Conservation (phyloP, 768 basidiomycete genomes). For the Mycena belliarum region DNA sequence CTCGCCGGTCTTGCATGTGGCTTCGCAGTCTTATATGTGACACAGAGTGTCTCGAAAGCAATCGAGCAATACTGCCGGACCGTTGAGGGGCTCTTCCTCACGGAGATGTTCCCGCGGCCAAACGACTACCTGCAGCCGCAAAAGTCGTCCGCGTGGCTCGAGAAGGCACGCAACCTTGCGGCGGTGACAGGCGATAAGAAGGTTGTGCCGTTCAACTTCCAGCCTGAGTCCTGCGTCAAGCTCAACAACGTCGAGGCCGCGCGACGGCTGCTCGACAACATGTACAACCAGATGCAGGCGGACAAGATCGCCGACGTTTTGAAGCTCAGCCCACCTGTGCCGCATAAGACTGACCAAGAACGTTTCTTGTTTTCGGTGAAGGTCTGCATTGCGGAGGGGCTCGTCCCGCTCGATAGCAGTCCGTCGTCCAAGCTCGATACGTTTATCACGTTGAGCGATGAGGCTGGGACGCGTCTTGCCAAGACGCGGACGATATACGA, state of each 20-base stretch:
- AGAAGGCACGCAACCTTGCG: conserved; percentile 82
- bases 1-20: background rate
- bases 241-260: conserved; percentile 96
- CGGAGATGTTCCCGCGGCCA: conserved; percentile 92
- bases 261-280: conserved; percentile 85
- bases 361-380: conserved; percentile 92
- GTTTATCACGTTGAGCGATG: conserved; percentile 93
- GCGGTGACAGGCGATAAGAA: conserved; percentile 82
- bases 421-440: conserved; percentile 85
- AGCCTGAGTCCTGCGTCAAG: conserved; percentile 92
- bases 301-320: conserved; percentile 79
- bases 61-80: conserved; percentile 89
- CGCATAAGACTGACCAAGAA: conserved; percentile 65
- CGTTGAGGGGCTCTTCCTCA: conserved; percentile 86
- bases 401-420: conserved; percentile 75
- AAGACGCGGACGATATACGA: conserved; percentile 98
- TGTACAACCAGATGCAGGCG: conserved; percentile 90
- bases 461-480: conserved; percentile 83
- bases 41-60: conserved; percentile 86
- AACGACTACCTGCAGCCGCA: conserved; percentile 79
- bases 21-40: background rate
- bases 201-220: conserved; percentile 93
- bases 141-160: conserved; percentile 86
- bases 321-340: conserved; percentile 63
- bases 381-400: conserved; percentile 85